Evolutionary conservation across 495 filamentous ascomycete species (phyloP).

Genomic region (Penicillium egyptiacum): DNA sequence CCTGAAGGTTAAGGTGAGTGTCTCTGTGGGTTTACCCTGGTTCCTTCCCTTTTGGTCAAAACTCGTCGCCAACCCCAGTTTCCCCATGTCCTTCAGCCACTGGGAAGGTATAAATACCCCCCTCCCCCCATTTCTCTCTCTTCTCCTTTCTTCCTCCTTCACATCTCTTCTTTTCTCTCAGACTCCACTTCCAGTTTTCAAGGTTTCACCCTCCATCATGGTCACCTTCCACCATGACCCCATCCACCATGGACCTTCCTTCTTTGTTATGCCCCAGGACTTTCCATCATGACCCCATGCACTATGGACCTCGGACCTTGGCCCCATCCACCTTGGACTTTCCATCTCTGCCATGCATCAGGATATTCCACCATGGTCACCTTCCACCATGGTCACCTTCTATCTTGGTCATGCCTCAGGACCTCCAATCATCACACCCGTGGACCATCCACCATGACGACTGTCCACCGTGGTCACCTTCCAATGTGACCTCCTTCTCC

Average conservation of each 20-base stretch:
- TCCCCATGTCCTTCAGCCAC: neutral
- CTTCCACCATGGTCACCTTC: too few relatives aligned
- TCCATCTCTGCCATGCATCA: too few relatives aligned
- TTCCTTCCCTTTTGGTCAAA: neutral
- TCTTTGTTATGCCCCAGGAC: too few relatives aligned
- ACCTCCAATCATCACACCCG: too few relatives aligned
- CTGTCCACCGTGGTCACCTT: neutral
- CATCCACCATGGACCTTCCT: neutral
- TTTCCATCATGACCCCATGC: too few relatives aligned
- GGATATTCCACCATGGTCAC: neutral
- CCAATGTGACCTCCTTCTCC: too few relatives aligned
- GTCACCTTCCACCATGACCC: too few relatives aligned
- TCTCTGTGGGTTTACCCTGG: neutral
- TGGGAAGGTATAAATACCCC: neutral
- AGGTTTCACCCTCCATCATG: neutral
- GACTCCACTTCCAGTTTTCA: neutral
- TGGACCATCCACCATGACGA: neutral
- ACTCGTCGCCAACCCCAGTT: neutral
- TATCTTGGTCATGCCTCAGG: too few relatives aligned
- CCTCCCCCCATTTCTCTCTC: neutral
- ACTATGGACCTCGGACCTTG: too few relatives aligned
- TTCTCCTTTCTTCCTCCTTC: neutral
- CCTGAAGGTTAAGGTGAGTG: neutral
- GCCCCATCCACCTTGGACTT: neutral
- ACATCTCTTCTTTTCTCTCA: neutral